Evolutionary conservation across 2,329 filamentous ascomycete species (phyloP).

Genomic region (Nannizzia gypsea): DNA sequence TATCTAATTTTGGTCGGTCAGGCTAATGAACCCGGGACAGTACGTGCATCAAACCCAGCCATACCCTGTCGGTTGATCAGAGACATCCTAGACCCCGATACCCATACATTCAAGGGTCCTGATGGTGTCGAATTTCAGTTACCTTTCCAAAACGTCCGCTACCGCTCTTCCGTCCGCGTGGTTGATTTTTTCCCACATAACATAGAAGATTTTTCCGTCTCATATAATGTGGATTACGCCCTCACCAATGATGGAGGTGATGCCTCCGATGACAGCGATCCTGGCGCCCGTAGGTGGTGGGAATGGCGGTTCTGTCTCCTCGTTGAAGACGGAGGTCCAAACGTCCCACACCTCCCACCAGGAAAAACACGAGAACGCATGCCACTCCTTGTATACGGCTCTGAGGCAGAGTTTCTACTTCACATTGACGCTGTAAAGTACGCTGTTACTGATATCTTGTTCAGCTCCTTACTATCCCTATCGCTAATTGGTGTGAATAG

Average conservation of each 20-base stretch:
- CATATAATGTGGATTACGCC: conserved; percentile 40
- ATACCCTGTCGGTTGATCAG: conserved; percentile 30
- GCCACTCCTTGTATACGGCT: conserved; percentile 57
- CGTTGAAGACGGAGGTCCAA: conserved; percentile 55
- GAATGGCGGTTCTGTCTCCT: conserved; percentile 75
- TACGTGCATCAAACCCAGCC: conserved; percentile 37
- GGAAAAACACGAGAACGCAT: conserved; percentile 39
- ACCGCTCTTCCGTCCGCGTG: conserved; percentile 59
- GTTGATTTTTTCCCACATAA: conserved; percentile 65
- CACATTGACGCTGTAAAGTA: conserved; percentile 45
- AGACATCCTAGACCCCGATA: conserved; percentile 39
- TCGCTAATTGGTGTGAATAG: conserved; percentile 24
- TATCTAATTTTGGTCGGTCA: background rate
- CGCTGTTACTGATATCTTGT: conserved; percentile 19
- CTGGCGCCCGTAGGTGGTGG: conserved; percentile 39
- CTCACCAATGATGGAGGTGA: conserved; percentile 32
- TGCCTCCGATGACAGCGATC: conserved; percentile 20
- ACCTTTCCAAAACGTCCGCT: conserved; percentile 64
- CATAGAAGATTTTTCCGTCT: conserved; percentile 58
- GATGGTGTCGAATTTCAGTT: conserved; percentile 38
- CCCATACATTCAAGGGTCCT: conserved; percentile 37
- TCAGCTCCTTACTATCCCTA: background rate
- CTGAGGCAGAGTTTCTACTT: conserved; percentile 46
- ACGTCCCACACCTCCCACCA: conserved; percentile 11
- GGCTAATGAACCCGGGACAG: conserved; percentile 20